Evolutionary conservation across 2,329 filamentous ascomycete species (phyloP), one percentile per base, ranked within the genome.

Genomic region (Aspergillus sp.): DNA sequence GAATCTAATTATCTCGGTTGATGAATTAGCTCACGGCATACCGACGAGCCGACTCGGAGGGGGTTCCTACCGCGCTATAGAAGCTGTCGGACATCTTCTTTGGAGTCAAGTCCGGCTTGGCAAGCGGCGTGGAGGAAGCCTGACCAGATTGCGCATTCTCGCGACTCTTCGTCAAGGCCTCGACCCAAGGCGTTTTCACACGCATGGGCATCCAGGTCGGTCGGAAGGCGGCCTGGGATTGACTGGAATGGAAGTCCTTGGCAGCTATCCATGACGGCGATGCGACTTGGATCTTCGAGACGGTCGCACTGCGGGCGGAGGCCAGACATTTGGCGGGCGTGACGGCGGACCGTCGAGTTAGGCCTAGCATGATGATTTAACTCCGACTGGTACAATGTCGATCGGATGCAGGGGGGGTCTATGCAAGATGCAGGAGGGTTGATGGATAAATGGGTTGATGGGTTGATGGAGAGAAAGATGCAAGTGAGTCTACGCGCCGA

Each of bases 31-130:
- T 6, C 47, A 69, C 62, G 70, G 59, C 36, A 42, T 42, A 12
- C 36, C 36, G 36, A 42, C 36, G 14, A 42, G 54, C 47, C 7
- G n/a, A 22, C 49, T 49, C 57, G 57, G 20, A 47, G 54, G 61
- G 16, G 39, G 18, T 16, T 2, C 79, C 83, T 66, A 90, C 85
- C 50, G 90, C 84, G 57, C 84, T 84, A 69, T 89, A 86, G 71
- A 87, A 89, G 74, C 86, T 90, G 69, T 91, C 87, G 24, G 81
- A 82, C 88, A 91, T 91, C 71, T 81, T 86, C 74, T 87, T 89
- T 1, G 88, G 87, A 11, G 79, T 80, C 64, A 90, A 70, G 67
- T 88, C 82, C 49, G 84, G 83, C 68, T 85, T 78, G 10, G 75
- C 68, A 46, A 64, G 61, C 58, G 68, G 62, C 39, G 59, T 57